Conservation (phyloP, 2,329 filamentous ascomycete species). For the Cordyceps fumosorosea region DNA sequence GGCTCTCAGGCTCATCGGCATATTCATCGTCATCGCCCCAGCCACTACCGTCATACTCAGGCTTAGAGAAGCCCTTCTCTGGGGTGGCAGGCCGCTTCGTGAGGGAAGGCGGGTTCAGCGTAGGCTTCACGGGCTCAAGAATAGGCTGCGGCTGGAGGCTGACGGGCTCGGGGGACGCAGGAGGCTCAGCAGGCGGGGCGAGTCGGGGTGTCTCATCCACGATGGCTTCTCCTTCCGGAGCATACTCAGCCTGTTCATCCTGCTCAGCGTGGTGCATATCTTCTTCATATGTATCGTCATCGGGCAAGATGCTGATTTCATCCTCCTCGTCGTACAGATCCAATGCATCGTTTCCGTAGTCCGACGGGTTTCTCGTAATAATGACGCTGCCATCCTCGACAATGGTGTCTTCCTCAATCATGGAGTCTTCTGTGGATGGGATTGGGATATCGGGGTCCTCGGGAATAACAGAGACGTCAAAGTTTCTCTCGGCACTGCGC, state of each 20-base stretch:
- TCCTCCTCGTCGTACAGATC: constrained; percentile 51
- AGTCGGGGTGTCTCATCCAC: constrained; percentile 20
- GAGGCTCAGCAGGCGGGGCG: neutral
- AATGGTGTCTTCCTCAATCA: constrained; percentile 48
- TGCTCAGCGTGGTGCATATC: neutral
- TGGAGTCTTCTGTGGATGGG: constrained; percentile 71
- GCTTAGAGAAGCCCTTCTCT: constrained; percentile 46
- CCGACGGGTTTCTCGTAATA: constrained; percentile 60
- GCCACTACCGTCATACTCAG: constrained; percentile 57
- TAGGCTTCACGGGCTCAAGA: neutral
- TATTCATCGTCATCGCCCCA: constrained; percentile 51
- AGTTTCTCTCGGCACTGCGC: constrained; percentile 35
- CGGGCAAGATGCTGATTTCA: constrained; percentile 55
- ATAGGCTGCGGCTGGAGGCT: neutral
- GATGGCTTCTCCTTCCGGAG: constrained; percentile 27
- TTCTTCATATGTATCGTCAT: constrained; percentile 30
- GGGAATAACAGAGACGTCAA: constrained; percentile 44
- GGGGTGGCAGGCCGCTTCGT: constrained; percentile 41
- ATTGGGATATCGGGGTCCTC: constrained; percentile 87
- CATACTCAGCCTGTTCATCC: neutral
- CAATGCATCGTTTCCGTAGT: constrained; percentile 57
- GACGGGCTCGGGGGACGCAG: neutral
- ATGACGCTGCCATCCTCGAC: constrained; percentile 54
- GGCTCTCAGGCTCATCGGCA: constrained; percentile 62
- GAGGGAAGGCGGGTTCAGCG: constrained; percentile 15